Percentiles rank a stretch among this genome's conserved stretches.
Evolutionary conservation across 2,329 filamentous ascomycete species (phyloP).

Genomic region (Phoma sp.): DNA sequence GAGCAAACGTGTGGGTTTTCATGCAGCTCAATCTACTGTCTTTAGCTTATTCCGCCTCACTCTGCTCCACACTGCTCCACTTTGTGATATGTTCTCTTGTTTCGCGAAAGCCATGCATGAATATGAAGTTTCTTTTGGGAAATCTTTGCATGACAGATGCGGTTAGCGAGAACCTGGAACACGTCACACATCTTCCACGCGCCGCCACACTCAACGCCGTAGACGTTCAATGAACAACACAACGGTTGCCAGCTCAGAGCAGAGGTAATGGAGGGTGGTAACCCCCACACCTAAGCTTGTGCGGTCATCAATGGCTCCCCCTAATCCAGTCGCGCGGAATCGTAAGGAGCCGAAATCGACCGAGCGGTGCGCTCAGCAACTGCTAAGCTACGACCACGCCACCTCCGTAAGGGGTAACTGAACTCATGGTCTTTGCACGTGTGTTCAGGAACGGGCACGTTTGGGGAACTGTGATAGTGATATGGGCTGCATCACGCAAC

Average conservation of each 20-base stretch:
- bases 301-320: constrained; percentile 11
- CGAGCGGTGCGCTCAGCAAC: constrained; percentile 22
- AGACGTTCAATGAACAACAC: constrained; percentile 34
- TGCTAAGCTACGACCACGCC: constrained; percentile 14
- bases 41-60: constrained; percentile 10
- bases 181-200: constrained; percentile 30
- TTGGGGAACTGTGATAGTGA: constrained; percentile 34
- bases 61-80: constrained; percentile 3
- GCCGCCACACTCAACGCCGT: constrained; percentile 26
- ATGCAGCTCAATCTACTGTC: neutral
- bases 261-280: constrained; percentile 26
- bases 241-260: constrained; percentile 37
- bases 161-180: constrained; percentile 29
- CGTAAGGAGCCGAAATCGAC: constrained; percentile 22
- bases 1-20: constrained; percentile 12
- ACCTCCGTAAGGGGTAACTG: constrained; percentile 19
- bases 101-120: constrained; percentile 14
- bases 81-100: neutral
- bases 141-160: constrained; percentile 9
- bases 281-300: constrained; percentile 27
- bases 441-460: constrained; percentile 30
- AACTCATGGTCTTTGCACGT: constrained; percentile 38
- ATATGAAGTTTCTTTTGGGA: constrained; percentile 11
- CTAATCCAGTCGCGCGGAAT: constrained; percentile 15
- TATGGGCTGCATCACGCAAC: constrained; percentile 33